Evolutionary conservation across 805 yeast species (phyloP).

Genomic region (Yarrowia deformans): DNA sequence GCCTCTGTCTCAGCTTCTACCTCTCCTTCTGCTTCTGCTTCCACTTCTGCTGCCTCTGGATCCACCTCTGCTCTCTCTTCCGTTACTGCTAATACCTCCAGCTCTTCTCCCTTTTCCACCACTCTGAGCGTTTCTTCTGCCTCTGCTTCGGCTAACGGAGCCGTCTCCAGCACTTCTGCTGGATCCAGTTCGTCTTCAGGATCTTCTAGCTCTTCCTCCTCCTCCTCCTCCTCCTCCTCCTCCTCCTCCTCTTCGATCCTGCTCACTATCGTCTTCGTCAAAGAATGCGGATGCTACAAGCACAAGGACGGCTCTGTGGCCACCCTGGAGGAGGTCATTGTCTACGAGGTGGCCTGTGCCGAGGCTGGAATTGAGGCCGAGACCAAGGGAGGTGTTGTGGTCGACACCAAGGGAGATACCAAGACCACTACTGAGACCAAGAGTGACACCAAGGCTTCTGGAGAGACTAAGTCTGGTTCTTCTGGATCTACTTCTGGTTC

Average conservation of each 20-base stretch:
- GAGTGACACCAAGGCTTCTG: neutral
- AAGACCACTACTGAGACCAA: neutral
- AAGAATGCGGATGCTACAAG: conserved; percentile 9
- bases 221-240: neutral
- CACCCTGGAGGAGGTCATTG: neutral
- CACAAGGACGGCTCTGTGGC: neutral
- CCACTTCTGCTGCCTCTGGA: neutral
- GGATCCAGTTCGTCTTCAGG: too few relatives aligned
- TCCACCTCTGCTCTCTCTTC: too few relatives aligned
- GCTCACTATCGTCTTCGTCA: conserved; percentile 1
- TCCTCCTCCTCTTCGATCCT: neutral
- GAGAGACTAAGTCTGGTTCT: neutral
- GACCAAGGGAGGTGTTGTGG: neutral
- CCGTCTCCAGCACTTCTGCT: neutral
- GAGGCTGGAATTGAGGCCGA: neutral
- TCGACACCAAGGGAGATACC: neutral
- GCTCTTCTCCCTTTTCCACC: too few relatives aligned
- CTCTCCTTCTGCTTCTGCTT: neutral
- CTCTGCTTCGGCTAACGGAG: neutral
- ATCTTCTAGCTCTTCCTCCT: too few relatives aligned
- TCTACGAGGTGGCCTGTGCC: neutral
- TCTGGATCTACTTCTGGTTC: neutral
- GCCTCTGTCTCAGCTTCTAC: neutral
- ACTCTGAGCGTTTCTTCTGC: neutral
- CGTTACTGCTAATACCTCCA: too few relatives aligned